Percentiles rank a stretch among this genome's conserved stretches.
These are phyloP conservation scores for Chalciporus chontae DNA, from an alignment of 768 basidiomycete species.

Conservation along the genomic window DNA sequence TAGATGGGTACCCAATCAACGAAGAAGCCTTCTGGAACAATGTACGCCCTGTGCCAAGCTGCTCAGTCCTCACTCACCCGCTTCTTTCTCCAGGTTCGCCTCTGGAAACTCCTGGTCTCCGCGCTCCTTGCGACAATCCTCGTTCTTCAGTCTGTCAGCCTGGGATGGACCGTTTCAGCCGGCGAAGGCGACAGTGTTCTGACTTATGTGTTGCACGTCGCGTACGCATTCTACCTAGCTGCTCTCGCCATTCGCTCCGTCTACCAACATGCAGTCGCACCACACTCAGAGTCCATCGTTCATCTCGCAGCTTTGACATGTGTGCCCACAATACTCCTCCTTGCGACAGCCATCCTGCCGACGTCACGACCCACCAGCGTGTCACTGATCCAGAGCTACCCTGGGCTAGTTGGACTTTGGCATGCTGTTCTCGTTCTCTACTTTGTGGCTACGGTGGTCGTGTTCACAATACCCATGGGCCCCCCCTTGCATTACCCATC, in stretches of 20 bases:
- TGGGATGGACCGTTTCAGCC: constrained; percentile 45
- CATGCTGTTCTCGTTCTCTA: constrained; percentile 52
- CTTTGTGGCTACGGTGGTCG: constrained; percentile 39
- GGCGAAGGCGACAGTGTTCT: constrained; percentile 31
- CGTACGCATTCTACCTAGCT: constrained; percentile 59
- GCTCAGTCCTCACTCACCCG: neutral
- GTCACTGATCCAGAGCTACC: constrained; percentile 19
- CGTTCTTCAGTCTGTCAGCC: constrained; percentile 46
- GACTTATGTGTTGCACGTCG: constrained; percentile 43
- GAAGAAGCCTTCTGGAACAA: constrained; percentile 58
- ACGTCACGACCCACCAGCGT: constrained; percentile 34
- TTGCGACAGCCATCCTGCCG: constrained; percentile 56
- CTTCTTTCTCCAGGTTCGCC: constrained; percentile 44
- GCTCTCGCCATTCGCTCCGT: constrained; percentile 51
- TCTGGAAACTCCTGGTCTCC: constrained; percentile 53
- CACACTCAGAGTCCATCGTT: constrained; percentile 47
- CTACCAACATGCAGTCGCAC: constrained; percentile 36
- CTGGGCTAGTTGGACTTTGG: constrained; percentile 41
- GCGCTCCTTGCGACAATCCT: constrained; percentile 45
- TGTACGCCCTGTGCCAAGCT: constrained; percentile 32
- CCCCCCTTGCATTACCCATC: constrained; percentile 73
- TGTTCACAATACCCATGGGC: constrained; percentile 58
- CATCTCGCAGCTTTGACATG: constrained; percentile 60
- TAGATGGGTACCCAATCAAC: constrained; percentile 65
- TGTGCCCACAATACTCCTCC: constrained; percentile 44